phyloP scores from a whole-genome alignment of 2,329 filamentous ascomycete genomes.

The Boeremia lycopersici region DNA sequence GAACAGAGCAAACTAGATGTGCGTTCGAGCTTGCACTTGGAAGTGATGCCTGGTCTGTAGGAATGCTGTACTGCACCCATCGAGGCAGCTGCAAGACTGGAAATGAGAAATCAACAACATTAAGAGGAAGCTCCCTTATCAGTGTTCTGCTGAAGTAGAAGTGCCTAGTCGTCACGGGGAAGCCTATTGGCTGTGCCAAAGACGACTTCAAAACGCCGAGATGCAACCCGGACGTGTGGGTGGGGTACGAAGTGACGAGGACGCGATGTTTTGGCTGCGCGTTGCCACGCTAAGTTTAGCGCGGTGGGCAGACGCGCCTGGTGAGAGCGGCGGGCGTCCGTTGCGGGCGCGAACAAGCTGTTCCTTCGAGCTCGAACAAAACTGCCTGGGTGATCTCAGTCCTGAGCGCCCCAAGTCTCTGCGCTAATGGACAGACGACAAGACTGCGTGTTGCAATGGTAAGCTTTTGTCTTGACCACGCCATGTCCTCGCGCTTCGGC shows the following conservation, averaged over 20 bases:
- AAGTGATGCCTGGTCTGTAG: not conserved
- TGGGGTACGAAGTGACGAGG: too few species aligned
- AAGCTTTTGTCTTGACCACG: not conserved
- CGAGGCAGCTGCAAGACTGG: not conserved
- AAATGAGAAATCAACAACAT: not conserved
- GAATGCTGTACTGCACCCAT: too few species aligned
- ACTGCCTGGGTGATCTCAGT: not conserved
- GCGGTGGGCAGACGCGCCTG: constrained; percentile 5
- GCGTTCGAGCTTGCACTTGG: too few species aligned
- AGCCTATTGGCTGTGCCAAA: too few species aligned
- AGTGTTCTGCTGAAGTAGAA: too few species aligned
- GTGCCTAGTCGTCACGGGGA: too few species aligned
- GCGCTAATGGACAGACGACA: not conserved
- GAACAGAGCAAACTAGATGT: not conserved
- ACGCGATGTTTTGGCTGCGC: not conserved
- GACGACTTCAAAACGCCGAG: too few species aligned
- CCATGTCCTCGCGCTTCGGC: not conserved
- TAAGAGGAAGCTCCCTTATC: too few species aligned
- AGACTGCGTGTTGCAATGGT: constrained; percentile 15
- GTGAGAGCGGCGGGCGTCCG: not conserved
- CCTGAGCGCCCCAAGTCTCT: not conserved
- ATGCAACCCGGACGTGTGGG: too few species aligned
- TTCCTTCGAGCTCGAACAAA: not conserved
- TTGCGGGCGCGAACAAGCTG: not conserved
- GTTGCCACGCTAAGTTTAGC: constrained; percentile 7